Conservation (phyloP, 495 filamentous ascomycete species). For the Aspergillus avenaceus region DNA sequence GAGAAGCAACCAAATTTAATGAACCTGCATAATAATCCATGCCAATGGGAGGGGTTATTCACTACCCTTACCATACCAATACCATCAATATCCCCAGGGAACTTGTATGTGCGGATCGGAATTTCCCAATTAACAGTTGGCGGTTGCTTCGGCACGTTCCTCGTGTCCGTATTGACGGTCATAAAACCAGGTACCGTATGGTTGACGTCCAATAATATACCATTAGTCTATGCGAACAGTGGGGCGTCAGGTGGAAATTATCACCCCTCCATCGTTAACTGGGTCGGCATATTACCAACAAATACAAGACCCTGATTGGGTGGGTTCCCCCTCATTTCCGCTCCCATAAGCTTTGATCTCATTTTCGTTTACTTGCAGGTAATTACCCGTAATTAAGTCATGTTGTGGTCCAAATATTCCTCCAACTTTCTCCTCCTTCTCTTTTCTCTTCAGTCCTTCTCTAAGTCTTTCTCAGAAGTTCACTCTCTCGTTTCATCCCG, state of each 20-base stretch:
- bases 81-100: neutral
- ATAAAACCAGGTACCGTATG: constrained; percentile 21
- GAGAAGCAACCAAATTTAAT: no score
- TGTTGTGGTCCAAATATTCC: neutral
- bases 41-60: no score
- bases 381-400: constrained; percentile 10
- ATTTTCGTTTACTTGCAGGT: constrained; percentile 18
- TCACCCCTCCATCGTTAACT: constrained; percentile 2
- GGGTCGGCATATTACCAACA: neutral
- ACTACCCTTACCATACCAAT: neutral
- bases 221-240: neutral
- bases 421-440: neutral
- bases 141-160: neutral
- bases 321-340: constrained; percentile 3
- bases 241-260: neutral
- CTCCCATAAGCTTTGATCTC: constrained; percentile 11
- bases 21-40: neutral
- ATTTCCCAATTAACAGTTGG: neutral
- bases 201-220: constrained; percentile 3
- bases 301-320: constrained; percentile 16
- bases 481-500: neutral
- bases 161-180: constrained; percentile 7
- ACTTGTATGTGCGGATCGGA: neutral
- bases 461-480: neutral
- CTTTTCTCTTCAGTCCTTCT: neutral